Base-by-base conservation (phyloP, 2,329 filamentous ascomycete genomes). In the Juglanconis sp. region DNA sequence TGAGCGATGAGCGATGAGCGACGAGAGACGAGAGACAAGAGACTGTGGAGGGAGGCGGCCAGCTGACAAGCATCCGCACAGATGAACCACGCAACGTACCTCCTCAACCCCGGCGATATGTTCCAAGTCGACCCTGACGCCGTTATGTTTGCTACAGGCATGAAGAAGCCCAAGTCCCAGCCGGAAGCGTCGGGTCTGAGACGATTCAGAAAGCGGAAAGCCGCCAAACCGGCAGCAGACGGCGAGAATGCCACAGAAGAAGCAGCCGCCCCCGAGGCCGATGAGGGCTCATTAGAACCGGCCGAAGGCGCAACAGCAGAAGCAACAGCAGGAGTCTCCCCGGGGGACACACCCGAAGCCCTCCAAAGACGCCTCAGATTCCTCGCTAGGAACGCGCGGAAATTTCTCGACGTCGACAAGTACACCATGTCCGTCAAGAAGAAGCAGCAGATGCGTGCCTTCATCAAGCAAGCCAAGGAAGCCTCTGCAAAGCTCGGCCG, bases 31-130 rank as follows among this genome's bases (percentile, higher is more conserved):
- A 3, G 9, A 10, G 9, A 31, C n/a, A 31, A 11, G 40, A 15
- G 11, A 13, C 30, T 30, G 38, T 40, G 13, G 13, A 11, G 36
- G 8, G 34, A 34, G n/a, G 24, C 34, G n/a, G 36, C 40, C 17
- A 13, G 34, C 60, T 64, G 15, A 64, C 52, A 24, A 40, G 31
- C 40, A 48, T 5, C 17, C 44, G 9, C 35, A 48, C 58, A 96
- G 94, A 96, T 98, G 90, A 82, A 84, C 65, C 91, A 95, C 71
- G 93, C 95, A 8, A 90, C 92, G 58, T 99, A 99, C 74, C 87
- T 92, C 65, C 84, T 99, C 44, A 99, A 99, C 74, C 96, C 95
- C 3, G 95, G 95, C 67, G 95, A 99, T 73, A 91, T 99, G 87
- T 99, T 99, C 81, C 92, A 96, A 73, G 94, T 99, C 68, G 90